phyloP scores from a whole-genome alignment of 2,329 filamentous ascomycete genomes.

The Ustulina deusta region DNA sequence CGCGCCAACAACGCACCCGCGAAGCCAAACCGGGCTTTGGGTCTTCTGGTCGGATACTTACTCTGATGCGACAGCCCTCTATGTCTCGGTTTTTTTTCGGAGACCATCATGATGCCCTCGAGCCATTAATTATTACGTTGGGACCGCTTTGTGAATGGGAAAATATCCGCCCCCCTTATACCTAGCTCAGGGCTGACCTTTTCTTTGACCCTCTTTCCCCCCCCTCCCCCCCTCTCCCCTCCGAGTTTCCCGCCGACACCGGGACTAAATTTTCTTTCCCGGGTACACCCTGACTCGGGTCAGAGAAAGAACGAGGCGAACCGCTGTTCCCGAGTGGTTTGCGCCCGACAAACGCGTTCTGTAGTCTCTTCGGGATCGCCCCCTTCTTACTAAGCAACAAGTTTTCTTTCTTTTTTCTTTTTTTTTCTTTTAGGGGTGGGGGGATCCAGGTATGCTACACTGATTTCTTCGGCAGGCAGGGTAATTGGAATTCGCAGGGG shows the following conservation, averaged over 20 bases:
- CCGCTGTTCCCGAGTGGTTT: constrained; percentile 18
- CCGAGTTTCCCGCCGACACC: constrained; percentile 27
- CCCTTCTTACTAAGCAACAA: constrained; percentile 13
- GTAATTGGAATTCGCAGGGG: background rate
- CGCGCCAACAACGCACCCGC: background rate
- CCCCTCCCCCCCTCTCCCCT: background rate
- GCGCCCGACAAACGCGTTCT: background rate
- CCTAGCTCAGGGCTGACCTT: constrained; percentile 9
- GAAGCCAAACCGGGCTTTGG: constrained; percentile 14
- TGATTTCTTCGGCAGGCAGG: background rate
- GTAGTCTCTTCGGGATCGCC: constrained; percentile 18
- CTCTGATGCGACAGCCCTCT: constrained; percentile 14
- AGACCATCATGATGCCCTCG: background rate
- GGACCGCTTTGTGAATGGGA: constrained; percentile 12
- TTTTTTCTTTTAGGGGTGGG: background rate
- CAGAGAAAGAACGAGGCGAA: constrained; percentile 10
- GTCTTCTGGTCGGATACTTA: constrained; percentile 25
- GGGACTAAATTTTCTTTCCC: constrained; percentile 19
- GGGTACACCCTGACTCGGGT: constrained; percentile 23
- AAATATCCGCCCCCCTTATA: background rate
- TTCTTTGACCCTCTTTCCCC: background rate
- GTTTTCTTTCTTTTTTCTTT: background rate
- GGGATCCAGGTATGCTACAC: background rate
- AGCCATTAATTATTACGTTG: constrained; percentile 13
- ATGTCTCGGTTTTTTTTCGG: constrained; percentile 11